These are phyloP conservation scores for Arachis monticola DNA, from an alignment of 331 rosid species.

Conservation along the genomic window DNA sequence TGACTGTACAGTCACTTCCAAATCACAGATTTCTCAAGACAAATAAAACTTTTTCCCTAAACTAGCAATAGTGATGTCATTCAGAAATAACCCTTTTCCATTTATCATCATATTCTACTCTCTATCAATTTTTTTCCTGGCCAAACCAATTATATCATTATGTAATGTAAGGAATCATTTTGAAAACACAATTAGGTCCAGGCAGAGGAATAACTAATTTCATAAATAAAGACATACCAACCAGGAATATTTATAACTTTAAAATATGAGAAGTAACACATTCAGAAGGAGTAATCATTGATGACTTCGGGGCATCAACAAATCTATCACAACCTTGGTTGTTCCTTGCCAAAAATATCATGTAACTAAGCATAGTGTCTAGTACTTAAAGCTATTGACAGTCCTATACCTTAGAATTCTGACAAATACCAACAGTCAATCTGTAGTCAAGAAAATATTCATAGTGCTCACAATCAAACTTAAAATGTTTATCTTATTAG, in stretches of 20 bases:
- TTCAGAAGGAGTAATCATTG: conserved; percentile 2
- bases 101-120: not conserved
- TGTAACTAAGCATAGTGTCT: not conserved
- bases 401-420: not conserved
- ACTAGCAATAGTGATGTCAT: not conserved
- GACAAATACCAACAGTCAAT: conserved; percentile 26
- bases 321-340: not conserved
- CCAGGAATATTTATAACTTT: not conserved
- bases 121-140: conserved; percentile 22
- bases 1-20: not conserved
- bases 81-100: not conserved
- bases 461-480: conserved; percentile 16
- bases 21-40: conserved; percentile 18
- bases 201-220: conserved; percentile 12
- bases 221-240: conserved; percentile 4
- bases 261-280: conserved; percentile 24
- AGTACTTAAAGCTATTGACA: conserved; percentile 2
- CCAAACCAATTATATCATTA: conserved; percentile 23
- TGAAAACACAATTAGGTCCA: not conserved
- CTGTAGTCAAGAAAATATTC: conserved; percentile 25
- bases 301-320: not conserved
- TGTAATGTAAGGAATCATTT: not conserved
- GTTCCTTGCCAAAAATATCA: not conserved
- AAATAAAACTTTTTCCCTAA: conserved; percentile 5
- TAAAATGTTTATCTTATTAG: not conserved